Evolutionary conservation across 2,329 filamentous ascomycete genomes (phyloP).

Genomic region (Neocatenulostroma microsporum): DNA sequence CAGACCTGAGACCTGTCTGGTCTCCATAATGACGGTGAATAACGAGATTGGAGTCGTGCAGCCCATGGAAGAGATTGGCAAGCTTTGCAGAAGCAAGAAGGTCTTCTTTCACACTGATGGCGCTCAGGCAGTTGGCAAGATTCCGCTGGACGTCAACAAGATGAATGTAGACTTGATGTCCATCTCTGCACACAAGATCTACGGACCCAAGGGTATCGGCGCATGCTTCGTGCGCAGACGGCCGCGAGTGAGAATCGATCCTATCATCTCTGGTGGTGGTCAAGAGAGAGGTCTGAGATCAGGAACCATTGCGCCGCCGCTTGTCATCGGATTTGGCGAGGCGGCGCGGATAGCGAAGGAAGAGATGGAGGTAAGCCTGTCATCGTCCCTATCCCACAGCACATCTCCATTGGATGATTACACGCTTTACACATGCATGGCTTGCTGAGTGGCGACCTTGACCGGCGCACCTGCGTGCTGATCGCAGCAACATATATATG

Average conservation of each 20-base stretch:
- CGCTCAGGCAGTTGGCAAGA: constrained; percentile 97
- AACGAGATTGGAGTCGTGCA: constrained; percentile 99
- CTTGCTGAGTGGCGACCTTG: constrained; percentile 67
- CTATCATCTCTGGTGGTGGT: constrained; percentile 90
- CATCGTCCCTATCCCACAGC: constrained; percentile 9
- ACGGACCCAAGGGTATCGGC: constrained; percentile 93
- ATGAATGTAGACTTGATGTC: constrained; percentile 99
- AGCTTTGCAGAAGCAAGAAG: constrained; percentile 82
- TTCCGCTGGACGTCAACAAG: constrained; percentile 89
- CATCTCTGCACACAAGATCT: constrained; percentile 97
- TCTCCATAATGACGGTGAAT: constrained; percentile 98
- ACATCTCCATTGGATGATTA: constrained; percentile 58
- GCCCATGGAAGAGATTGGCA: constrained; percentile 86
- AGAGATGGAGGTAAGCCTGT: constrained; percentile 70
- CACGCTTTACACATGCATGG: constrained; percentile 78
- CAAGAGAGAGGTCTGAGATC: constrained; percentile 93
- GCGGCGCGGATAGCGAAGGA: constrained; percentile 85
- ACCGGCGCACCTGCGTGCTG: constrained; percentile 42
- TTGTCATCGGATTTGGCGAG: constrained; percentile 90
- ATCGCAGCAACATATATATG: constrained; percentile 62
- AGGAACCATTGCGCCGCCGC: constrained; percentile 81
- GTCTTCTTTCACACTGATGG: constrained; percentile 97
- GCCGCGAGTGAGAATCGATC: constrained; percentile 87
- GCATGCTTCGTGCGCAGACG: constrained; percentile 92
- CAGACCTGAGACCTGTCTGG: constrained; percentile 78